These are phyloP conservation scores for Helenozyma baotianmanensis DNA, from an alignment of 805 yeast genomes.

Conservation along the genomic window DNA sequence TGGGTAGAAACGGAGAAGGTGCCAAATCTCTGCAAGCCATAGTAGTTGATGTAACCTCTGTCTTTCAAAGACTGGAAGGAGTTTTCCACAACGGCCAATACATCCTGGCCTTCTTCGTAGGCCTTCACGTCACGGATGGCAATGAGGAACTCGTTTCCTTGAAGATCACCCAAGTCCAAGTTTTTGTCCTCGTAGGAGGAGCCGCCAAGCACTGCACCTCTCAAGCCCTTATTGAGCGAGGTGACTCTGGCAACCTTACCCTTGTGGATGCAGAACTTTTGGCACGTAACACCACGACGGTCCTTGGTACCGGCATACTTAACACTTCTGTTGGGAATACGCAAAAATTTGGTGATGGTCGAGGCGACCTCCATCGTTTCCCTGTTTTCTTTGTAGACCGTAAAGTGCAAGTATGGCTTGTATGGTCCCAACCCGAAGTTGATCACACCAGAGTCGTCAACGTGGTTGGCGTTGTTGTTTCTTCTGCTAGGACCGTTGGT, in stretches of 20 bases:
- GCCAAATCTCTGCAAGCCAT: conserved; percentile 98
- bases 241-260: conserved; percentile 72
- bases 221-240: conserved; percentile 67
- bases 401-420: conserved; percentile 67
- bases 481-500: conserved; percentile 32
- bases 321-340: conserved; percentile 65
- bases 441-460: conserved; percentile 48
- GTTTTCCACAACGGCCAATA: conserved; percentile 44
- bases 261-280: conserved; percentile 63
- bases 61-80: conserved; percentile 55
- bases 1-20: conserved; percentile 93
- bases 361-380: conserved; percentile 96
- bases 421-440: conserved; percentile 72
- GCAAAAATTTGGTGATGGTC: conserved; percentile 64
- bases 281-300: conserved; percentile 93
- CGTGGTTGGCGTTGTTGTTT: conserved; percentile 35
- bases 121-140: conserved; percentile 70
- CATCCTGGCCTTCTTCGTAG: conserved; percentile 18
- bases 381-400: conserved; percentile 87
- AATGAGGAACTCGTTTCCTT: conserved; percentile 85
- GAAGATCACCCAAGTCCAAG: conserved; percentile 73
- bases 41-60: conserved; percentile 87
- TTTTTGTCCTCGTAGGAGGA: conserved; percentile 61
- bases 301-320: conserved; percentile 95
- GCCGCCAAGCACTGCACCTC: conserved; percentile 77